Percentiles rank a stretch among this genome's conserved stretches.
These are phyloP conservation scores for Trichoderma simmonsii DNA, from an alignment of 2,329 filamentous ascomycete genomes.

Conservation along the genomic window DNA sequence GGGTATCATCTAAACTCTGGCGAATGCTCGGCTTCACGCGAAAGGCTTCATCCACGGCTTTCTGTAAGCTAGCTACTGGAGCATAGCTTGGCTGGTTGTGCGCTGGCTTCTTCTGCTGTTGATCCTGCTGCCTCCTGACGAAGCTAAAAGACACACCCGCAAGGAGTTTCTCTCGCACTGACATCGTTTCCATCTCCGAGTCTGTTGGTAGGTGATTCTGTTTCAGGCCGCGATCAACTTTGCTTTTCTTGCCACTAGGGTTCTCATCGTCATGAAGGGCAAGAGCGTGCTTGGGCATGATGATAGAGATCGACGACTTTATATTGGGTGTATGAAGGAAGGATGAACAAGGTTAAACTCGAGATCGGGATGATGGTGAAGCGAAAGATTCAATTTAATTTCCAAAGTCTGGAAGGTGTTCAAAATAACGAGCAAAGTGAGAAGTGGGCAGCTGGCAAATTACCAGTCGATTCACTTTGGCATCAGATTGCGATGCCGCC, in stretches of 20 bases:
- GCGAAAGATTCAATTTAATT: neutral
- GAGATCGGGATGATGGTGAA: neutral
- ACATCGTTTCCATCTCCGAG: neutral
- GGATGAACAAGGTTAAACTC: neutral
- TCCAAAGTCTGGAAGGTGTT: neutral
- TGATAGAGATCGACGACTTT: neutral
- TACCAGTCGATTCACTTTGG: constrained; percentile 1
- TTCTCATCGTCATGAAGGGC: neutral
- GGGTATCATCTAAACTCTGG: neutral
- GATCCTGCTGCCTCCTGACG: neutral
- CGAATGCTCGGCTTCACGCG: neutral
- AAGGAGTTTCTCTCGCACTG: constrained; percentile 8
- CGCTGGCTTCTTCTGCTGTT: neutral
- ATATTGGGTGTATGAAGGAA: neutral
- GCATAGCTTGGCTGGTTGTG: neutral
- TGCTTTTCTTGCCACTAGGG: neutral
- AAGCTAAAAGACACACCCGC: neutral
- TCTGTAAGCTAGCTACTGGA: neutral
- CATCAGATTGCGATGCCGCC: neutral
- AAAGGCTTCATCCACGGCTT: neutral
- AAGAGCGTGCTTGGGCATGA: neutral
- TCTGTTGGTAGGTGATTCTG: neutral
- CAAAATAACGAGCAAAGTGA: neutral
- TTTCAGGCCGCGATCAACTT: neutral
- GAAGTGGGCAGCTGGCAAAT: neutral